Conservation (phyloP, 139 green algal species). For the Nannochloris sp. region DNA sequence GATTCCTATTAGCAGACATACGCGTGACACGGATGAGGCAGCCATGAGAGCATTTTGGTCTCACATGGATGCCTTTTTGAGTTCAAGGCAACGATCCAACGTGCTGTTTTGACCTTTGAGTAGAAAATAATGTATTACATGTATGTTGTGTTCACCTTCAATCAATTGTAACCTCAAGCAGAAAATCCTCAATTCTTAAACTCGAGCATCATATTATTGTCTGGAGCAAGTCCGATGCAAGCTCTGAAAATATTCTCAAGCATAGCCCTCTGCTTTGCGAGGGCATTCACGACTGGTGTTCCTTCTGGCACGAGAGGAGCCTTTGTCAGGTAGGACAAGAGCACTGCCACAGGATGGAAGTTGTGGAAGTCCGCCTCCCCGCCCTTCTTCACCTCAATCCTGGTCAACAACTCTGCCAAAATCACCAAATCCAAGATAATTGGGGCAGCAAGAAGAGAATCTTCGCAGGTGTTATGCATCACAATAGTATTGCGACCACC, state of each 20-base stretch:
- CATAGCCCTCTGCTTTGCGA: slow-evolving; percentile 93
- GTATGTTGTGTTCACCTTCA: background rate
- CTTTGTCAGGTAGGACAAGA: slow-evolving; percentile 95
- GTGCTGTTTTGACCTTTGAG: background rate
- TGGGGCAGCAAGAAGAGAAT: slow-evolving; percentile 92
- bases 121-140: background rate
- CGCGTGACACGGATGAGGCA: slow-evolving; percentile 23
- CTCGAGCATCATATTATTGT: slow-evolving; percentile 96
- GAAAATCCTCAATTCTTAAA: slow-evolving; percentile 26
- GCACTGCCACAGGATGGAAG: slow-evolving; percentile 87
- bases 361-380: slow-evolving; percentile 59
- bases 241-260: slow-evolving; percentile 96
- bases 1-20: slow-evolving; percentile 19
- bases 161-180: background rate
- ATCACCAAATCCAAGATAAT: slow-evolving; percentile 98
- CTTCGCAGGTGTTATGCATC: slow-evolving; percentile 99
- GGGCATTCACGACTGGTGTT: slow-evolving; percentile 93
- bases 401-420: slow-evolving; percentile 85
- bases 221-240: slow-evolving; percentile 86
- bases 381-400: slow-evolving; percentile 81
- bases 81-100: background rate
- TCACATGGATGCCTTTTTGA: slow-evolving; percentile 14
- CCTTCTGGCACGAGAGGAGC: slow-evolving; percentile 76
- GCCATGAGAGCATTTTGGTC: slow-evolving; percentile 5
- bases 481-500: slow-evolving; percentile 94